Conservation (phyloP, 176 grass and related monocot species). For the Triticum monococcum region DNA sequence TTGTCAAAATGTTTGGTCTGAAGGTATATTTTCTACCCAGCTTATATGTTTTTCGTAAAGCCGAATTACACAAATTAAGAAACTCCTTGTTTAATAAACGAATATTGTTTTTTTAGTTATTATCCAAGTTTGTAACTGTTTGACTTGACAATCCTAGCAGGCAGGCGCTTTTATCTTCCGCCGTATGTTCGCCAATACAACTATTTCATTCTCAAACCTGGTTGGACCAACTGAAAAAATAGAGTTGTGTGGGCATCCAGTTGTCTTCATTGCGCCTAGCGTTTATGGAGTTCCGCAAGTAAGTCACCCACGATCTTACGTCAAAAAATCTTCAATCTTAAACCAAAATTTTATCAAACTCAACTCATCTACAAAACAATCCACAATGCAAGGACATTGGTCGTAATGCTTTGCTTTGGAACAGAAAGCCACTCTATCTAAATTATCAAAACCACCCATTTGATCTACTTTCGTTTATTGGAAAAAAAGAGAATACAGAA, state of each 20-base stretch:
- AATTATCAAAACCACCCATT: too few relatives aligned
- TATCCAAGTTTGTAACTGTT: neutral
- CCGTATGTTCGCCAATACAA: conserved; percentile 48
- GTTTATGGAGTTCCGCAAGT: conserved; percentile 60
- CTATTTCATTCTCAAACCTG: conserved; percentile 56
- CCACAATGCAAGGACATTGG: too few relatives aligned
- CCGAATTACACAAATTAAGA: neutral
- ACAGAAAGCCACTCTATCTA: too few relatives aligned
- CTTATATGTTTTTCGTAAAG: neutral
- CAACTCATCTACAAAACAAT: neutral
- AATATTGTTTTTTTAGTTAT: neutral
- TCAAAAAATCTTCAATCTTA: neutral
- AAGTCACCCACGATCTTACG: conserved; percentile 4
- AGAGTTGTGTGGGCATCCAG: conserved; percentile 34
- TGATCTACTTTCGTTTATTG: too few relatives aligned
- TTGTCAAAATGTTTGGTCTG: conserved; percentile 48
- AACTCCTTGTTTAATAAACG: neutral
- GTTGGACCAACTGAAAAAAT: conserved; percentile 56
- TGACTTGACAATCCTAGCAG: conserved; percentile 6
- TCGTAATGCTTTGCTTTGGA: too few relatives aligned
- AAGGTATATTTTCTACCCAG: conserved; percentile 29
- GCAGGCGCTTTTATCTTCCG: conserved; percentile 29
- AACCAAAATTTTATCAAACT: neutral
- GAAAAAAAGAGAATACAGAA: too few relatives aligned
- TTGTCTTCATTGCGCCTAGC: conserved; percentile 47